These are phyloP conservation scores for Nakazawaea populi DNA, from an alignment of 805 yeast genomes.

Conservation along the genomic window DNA sequence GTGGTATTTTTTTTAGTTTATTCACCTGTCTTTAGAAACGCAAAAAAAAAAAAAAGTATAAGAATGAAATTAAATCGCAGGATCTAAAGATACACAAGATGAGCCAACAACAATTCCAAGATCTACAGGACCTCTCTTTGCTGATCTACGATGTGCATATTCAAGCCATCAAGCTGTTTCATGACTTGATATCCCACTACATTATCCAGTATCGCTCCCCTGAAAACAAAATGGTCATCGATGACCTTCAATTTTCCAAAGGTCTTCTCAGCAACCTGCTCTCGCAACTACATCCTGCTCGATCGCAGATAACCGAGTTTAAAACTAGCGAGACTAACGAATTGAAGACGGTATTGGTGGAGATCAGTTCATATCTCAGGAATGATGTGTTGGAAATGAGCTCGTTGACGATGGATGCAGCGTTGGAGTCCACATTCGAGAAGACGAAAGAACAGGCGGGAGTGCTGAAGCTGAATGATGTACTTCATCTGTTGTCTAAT, in stretches of 20 bases:
- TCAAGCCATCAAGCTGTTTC: neutral
- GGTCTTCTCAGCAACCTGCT: neutral
- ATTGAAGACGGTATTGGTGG: neutral
- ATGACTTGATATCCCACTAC: neutral
- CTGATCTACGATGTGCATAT: neutral
- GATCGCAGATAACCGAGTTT: neutral
- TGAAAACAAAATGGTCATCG: neutral
- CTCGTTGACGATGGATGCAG: constrained; percentile 2
- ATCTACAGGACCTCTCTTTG: neutral
- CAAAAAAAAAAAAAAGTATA: neutral
- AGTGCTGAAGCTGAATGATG: neutral
- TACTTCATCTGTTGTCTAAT: neutral
- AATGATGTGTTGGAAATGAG: constrained; percentile 7
- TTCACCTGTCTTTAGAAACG: neutral
- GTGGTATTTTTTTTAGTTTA: no score
- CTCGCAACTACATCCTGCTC: neutral
- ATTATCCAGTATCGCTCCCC: neutral
- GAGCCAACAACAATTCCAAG: neutral
- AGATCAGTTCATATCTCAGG: neutral
- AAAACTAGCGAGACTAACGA: neutral
- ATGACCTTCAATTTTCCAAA: constrained; percentile 5
- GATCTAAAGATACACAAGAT: neutral
- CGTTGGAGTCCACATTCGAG: neutral
- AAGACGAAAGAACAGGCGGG: neutral
- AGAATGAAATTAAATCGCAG: neutral